A percentile compares a stretch with the other conserved stretches of the same genome.
Evolutionary conservation across 306 rosid species (phyloP).

Genomic region (Prunus campanulata): DNA sequence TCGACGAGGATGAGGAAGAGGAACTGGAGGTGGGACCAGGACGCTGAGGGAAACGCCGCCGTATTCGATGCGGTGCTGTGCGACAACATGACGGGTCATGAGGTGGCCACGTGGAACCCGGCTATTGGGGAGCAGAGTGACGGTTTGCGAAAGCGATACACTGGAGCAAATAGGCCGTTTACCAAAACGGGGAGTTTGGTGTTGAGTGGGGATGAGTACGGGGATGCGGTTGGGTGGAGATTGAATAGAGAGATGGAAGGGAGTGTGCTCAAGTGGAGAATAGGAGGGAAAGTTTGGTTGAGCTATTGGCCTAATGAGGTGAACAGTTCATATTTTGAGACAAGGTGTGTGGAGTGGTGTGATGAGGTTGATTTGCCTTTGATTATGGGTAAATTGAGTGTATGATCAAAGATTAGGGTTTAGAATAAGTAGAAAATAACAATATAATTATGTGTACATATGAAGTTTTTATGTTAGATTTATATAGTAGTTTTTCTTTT

Average conservation of each 20-base stretch:
- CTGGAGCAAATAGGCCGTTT: conserved; percentile 46
- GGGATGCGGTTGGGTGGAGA: conserved; percentile 76
- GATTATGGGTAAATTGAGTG: conserved; percentile 37
- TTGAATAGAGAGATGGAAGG: conserved; percentile 83
- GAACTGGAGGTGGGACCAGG: conserved; percentile 93
- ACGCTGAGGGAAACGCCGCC: conserved; percentile 78
- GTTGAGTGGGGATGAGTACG: conserved; percentile 71
- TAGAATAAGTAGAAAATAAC: no score
- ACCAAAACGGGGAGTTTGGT: conserved; percentile 70
- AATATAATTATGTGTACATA: no score
- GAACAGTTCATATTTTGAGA: conserved; percentile 50
- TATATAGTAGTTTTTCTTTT: no score
- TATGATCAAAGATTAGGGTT: not conserved
- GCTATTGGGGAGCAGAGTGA: not conserved
- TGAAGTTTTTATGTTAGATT: no score
- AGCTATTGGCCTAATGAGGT: conserved; percentile 59
- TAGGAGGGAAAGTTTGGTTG: conserved; percentile 77
- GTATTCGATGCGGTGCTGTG: conserved; percentile 65
- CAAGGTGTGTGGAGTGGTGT: conserved; percentile 83
- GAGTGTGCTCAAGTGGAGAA: conserved; percentile 90
- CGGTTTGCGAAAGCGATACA: conserved; percentile 37
- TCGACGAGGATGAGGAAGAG: conserved; percentile 35
- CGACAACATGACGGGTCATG: conserved; percentile 57
- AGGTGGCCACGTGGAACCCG: conserved; percentile 47
- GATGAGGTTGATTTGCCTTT: conserved; percentile 98